Conservation (phyloP, 2,329 filamentous ascomycete species). For the Claviceps quebecensis region DNA sequence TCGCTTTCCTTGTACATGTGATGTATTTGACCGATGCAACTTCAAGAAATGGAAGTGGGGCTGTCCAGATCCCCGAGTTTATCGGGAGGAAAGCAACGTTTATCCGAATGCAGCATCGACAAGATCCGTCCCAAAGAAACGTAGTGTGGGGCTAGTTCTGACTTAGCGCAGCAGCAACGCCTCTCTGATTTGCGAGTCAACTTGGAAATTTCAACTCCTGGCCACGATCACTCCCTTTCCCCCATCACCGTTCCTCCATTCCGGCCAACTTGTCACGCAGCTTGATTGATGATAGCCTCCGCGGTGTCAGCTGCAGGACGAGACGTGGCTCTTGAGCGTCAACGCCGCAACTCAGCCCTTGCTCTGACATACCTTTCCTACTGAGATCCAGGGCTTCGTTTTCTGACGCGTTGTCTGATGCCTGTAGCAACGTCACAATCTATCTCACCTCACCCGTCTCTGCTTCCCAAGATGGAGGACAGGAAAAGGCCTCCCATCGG, state of each 20-base stretch:
- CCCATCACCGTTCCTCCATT: constrained; percentile 19
- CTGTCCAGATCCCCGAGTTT: neutral
- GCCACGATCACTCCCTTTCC: constrained; percentile 18
- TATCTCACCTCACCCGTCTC: constrained; percentile 61
- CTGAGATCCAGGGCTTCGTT: constrained; percentile 23
- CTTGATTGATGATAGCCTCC: constrained; percentile 22
- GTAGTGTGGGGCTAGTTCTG: constrained; percentile 21
- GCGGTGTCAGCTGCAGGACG: constrained; percentile 18
- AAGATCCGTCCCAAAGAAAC: constrained; percentile 16
- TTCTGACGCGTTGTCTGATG: constrained; percentile 52
- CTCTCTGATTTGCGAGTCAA: constrained; percentile 26
- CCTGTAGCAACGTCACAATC: constrained; percentile 65
- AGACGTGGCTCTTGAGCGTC: constrained; percentile 21
- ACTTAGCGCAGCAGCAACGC: constrained; percentile 21
- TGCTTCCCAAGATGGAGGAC: constrained; percentile 95
- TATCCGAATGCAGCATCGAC: constrained; percentile 22
- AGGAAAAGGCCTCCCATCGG: constrained; percentile 85
- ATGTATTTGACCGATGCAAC: neutral
- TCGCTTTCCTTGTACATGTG: neutral
- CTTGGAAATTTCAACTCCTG: constrained; percentile 32
- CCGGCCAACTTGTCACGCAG: constrained; percentile 16
- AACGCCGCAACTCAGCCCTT: constrained; percentile 13
- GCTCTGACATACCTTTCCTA: constrained; percentile 18
- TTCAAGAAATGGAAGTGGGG: constrained; percentile 4
- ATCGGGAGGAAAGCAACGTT: constrained; percentile 14